Percentiles rank a stretch among this genome's conserved stretches.
Evolutionary conservation across 2,329 filamentous ascomycete genomes (phyloP).

Genomic region (Phialophora expanda): DNA sequence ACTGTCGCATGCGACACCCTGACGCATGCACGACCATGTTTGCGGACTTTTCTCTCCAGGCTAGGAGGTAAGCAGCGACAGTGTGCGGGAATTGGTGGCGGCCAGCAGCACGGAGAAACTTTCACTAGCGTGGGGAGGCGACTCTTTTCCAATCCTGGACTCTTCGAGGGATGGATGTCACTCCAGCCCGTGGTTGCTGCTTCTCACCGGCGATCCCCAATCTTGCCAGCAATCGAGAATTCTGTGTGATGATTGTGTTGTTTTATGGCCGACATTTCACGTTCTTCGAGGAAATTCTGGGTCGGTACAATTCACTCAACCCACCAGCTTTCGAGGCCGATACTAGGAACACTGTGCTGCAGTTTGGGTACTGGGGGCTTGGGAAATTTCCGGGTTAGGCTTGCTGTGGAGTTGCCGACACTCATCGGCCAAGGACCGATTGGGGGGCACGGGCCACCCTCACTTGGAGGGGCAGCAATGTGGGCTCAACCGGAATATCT

Average conservation of each 20-base stretch:
- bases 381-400: background rate
- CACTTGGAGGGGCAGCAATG: background rate
- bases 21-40: slow-evolving; percentile 1
- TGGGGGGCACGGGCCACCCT: background rate
- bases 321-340: background rate
- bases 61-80: slow-evolving; percentile 13
- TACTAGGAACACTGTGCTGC: background rate
- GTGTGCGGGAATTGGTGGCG: slow-evolving; percentile 6
- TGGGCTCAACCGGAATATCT: background rate
- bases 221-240: background rate
- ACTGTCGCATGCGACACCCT: background rate
- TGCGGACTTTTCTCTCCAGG: slow-evolving; percentile 10
- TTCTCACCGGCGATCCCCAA: background rate
- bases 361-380: background rate
- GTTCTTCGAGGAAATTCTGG: background rate
- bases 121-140: slow-evolving; percentile 22
- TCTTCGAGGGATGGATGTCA: background rate
- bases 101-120: slow-evolving; percentile 1
- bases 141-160: slow-evolving; percentile 5
- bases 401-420: background rate
- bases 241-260: background rate
- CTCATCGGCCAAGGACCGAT: background rate
- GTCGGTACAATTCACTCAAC: background rate
- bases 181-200: background rate
- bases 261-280: background rate